Base-by-base conservation (phyloP, 2,329 filamentous ascomycete species). In the Aureobasidium zeae region DNA sequence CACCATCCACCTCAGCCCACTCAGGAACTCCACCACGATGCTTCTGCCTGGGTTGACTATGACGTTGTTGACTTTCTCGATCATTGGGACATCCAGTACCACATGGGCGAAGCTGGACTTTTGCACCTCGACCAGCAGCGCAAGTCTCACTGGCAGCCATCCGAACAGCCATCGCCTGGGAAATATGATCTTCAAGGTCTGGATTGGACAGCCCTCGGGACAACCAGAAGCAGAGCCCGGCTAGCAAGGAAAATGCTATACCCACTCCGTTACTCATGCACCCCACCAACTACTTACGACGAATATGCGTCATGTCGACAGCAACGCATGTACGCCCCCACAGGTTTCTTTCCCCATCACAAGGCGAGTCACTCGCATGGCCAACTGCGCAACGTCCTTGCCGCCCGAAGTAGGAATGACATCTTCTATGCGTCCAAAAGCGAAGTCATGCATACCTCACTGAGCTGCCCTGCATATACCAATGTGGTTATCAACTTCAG, bases 371-470 rank as follows among this genome's bases (percentile, higher is more conserved):
- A 72, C 34, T 66, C 70, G 21, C 75, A 79, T 54, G 77, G 76
- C 49, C 75, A 79, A 51, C 65, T 79, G 3, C 72, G 75, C 11
- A 76, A 78, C 49, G 58, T 76, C 7, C 63, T 79, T 52, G 70
- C 71, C 4, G 68, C 71, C 3, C 70, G 67, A 7, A 70, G 70
- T 10, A 68, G 69, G 29, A 71, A 74, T 48, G 73, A 74, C 35
- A 57, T 78, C 3, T 72, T 72, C 52, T 79, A 76, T 53, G 67
- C 70, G 17, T 58, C 61, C 16, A 62, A 64, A 20, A 66, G 65
- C 12, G 64, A 65, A 46, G 59, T 79, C 4, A 63, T 68, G 43
- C 68, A 67, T 11, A 72, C 56, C n/a, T 56, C 71, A 45, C 65
- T 72, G 20, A 67, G 71, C 0, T 63, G 62, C 20, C 68, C 70